Base-by-base conservation (phyloP, 495 filamentous ascomycete species). In the Neurospora sp. region DNA sequence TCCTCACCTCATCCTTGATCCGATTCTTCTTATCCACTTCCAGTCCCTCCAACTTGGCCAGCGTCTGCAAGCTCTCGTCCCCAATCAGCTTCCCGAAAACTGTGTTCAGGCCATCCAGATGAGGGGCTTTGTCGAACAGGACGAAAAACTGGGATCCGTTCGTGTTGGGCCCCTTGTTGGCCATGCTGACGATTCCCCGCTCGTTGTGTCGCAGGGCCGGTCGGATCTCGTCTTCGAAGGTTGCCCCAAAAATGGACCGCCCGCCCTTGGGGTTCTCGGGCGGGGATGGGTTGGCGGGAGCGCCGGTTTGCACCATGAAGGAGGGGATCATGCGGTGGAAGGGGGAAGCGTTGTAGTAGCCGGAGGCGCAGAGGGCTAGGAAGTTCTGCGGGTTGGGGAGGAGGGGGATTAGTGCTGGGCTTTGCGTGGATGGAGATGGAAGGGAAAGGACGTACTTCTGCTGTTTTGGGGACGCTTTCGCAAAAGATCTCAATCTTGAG, bases 81-180 rank as follows among this genome's bases (percentile, higher is more conserved):
- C 86, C 82, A 82, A 86, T 71, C 68, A 98, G 88, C 81, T 92
- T 91, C 37, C 96, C 96, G 83, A 99, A 98, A 3, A 96, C 92
- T 1, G 93, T 97, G 79, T 95, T 99, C 73, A 93, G 88, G 6
- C 96, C 96, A 82, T 98, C 96, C 40, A 99, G 83, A 88, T 99
- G 96, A 71, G 93, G 90, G 59, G 94, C 93, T 37, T 91, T 87
- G 68, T 91, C 93, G 80, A 95, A 94, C 8, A 90, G 87, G 69
- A 99, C 87, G 80, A 97, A 99, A 80, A 98, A 99, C 83, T 99
- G 96, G 74, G 91, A 94, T 17, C 93, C 95, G 81, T 99, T 99
- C 61, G 94, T 94, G 9, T 87, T 87, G 3, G 92, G 85, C 3
- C 92, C 90, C 76, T 93, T 93, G 77, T 97, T 96, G n/a, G 96